phyloP scores from a whole-genome alignment of 352 stramenopile species.

The Phytophthora citricola region DNA sequence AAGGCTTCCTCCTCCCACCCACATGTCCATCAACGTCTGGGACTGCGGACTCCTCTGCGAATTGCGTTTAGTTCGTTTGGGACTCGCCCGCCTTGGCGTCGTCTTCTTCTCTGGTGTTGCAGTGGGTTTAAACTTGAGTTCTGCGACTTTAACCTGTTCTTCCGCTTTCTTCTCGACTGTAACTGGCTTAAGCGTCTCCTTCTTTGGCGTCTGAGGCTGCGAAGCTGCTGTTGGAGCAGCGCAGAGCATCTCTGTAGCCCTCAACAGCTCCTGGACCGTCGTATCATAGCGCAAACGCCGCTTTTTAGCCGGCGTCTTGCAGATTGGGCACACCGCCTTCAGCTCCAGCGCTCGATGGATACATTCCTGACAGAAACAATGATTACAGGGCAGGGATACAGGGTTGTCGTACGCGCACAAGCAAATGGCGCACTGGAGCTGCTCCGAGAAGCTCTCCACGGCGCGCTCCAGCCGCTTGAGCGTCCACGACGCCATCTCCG shows the following conservation, averaged over 20 bases:
- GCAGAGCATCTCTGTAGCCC: constrained; percentile 60
- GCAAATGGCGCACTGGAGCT: constrained; percentile 88
- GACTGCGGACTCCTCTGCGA: constrained; percentile 15
- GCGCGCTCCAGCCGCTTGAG: constrained; percentile 62
- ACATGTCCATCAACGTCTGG: constrained; percentile 26
- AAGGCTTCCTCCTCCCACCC: constrained; percentile 14
- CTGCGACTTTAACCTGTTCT: constrained; percentile 6
- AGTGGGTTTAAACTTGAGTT: background rate
- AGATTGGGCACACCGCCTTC: constrained; percentile 83
- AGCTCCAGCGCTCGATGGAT: constrained; percentile 86
- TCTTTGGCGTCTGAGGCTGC: background rate
- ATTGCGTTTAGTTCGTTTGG: constrained; percentile 17
- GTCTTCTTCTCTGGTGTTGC: constrained; percentile 10
- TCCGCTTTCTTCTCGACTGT: constrained; percentile 8
- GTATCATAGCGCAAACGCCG: constrained; percentile 75
- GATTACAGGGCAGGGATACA: constrained; percentile 84
- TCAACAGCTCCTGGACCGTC: constrained; percentile 77
- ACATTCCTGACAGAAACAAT: constrained; percentile 90
- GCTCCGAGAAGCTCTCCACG: constrained; percentile 71
- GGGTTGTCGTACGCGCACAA: constrained; percentile 75
- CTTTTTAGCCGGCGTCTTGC: constrained; percentile 85
- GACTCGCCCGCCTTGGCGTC: constrained; percentile 16
- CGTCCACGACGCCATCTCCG: constrained; percentile 36
- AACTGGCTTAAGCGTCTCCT: background rate
- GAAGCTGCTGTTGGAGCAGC: constrained; percentile 19